Conservation (phyloP, 2,329 filamentous ascomycete species). For the Teratosphaeria destructans region DNA sequence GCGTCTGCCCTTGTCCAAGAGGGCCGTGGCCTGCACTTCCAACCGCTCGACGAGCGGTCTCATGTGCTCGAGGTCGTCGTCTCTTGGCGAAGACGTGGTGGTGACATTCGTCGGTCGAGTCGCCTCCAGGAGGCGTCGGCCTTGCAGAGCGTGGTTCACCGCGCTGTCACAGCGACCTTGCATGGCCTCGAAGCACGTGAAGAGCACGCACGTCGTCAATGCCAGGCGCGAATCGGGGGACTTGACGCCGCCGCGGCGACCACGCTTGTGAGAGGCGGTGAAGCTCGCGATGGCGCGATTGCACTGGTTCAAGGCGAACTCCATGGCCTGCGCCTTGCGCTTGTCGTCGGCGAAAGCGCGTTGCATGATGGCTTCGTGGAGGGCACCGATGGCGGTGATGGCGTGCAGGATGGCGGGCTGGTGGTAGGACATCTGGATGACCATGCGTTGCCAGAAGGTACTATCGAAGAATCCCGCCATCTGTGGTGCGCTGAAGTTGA, state of each 20-base stretch:
- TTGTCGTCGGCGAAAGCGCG: slow-evolving; percentile 21
- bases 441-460: slow-evolving; percentile 24
- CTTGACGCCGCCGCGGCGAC: slow-evolving; percentile 1
- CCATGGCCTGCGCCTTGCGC: slow-evolving; percentile 21
- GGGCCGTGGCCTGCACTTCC: slow-evolving; percentile 23
- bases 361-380: slow-evolving; percentile 25
- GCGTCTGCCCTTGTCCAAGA: slow-evolving; percentile 21
- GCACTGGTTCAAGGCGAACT: slow-evolving; percentile 23
- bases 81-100: slow-evolving; percentile 14
- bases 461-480: slow-evolving; percentile 25
- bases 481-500: slow-evolving; percentile 29
- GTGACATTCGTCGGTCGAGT: slow-evolving; percentile 10
- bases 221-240: slow-evolving; percentile 17
- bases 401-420: slow-evolving; percentile 24
- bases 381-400: slow-evolving; percentile 23
- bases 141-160: slow-evolving; percentile 24
- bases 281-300: slow-evolving; percentile 23
- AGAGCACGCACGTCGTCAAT: slow-evolving; percentile 23
- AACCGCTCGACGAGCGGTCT: slow-evolving; percentile 22
- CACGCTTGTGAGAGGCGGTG: slow-evolving; percentile 7
- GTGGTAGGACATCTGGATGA: slow-evolving; percentile 23
- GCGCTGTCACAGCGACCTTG: slow-evolving; percentile 25
- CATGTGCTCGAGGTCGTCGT: slow-evolving; percentile 24
- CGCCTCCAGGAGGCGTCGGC: slow-evolving; percentile 18
- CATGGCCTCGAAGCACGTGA: slow-evolving; percentile 26